Evolutionary conservation across 495 filamentous ascomycete species (phyloP), one percentile per base, ranked within the genome.

Genomic region (Trichocladium uniseriatum): DNA sequence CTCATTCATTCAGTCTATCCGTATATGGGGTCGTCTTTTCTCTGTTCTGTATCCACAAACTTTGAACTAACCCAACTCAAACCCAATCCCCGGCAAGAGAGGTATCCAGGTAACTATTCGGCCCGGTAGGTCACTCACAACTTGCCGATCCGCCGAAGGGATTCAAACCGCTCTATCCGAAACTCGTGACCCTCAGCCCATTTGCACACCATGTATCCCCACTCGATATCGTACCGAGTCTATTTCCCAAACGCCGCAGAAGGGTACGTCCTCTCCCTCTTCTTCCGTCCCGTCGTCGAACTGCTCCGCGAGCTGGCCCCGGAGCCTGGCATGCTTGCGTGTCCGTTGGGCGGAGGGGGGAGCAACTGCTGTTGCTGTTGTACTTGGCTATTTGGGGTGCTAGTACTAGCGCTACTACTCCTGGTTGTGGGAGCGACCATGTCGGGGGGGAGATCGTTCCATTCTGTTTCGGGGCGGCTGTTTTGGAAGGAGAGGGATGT

Each of bases 381-480:
- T 0, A 1, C 1, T 10, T 19, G n/a, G 3, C 14, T 14, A n/a
- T 14, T 14, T 4, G 4, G 5, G 18, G 3, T 18, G 15, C 22
- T 21, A 8, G 24, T 27, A 31, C 43, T 19, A 16, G 37, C 31
- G 39, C 52, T 34, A 11, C 53, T 39, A 4, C 39, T 32, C 5
- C 31, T 14, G 5, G 43, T 10, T 29, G 37, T 9, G 54, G 38
- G 10, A 50, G 22, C 29, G 13, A 72, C 64, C 71, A 79, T 77
- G 16, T 79, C 75, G 5, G 66, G 59, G 0, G 76, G 76, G 7
- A 79, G 49, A 49, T 79, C 76, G 56, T 79, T 79, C 76, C 76
- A 79, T 55, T 79, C 76, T n/a, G 57, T 68, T 19, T 72, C 69
- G 29, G 76, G 74, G 15, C 74, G 66, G 53, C 58, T 39, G 44